Conservation (phyloP, 148 eudicot species). For the Limonium bicolor region DNA sequence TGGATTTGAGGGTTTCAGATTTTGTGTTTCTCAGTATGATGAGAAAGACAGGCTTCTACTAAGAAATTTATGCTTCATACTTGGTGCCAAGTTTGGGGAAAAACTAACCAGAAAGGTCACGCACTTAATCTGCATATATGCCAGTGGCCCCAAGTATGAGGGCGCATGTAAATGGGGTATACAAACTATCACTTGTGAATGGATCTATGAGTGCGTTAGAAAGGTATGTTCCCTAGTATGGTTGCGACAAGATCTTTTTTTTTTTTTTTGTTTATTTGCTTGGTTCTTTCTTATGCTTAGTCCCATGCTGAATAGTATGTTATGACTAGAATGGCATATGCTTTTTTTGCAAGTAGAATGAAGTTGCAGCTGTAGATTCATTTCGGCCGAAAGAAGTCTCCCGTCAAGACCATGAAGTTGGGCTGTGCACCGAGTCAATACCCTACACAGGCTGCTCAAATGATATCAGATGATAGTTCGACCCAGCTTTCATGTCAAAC, state of each 20-base stretch:
- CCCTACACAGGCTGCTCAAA: slow-evolving; percentile 58
- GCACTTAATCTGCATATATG: slow-evolving; percentile 72
- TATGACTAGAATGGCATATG: too few species aligned
- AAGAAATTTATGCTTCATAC: slow-evolving; percentile 74
- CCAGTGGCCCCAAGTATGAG: slow-evolving; percentile 67
- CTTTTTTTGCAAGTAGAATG: slow-evolving; percentile 30
- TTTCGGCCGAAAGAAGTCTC: slow-evolving; percentile 63
- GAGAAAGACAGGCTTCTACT: slow-evolving; percentile 65
- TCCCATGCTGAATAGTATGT: too few species aligned
- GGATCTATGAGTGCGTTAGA: slow-evolving; percentile 75
- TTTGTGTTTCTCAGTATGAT: slow-evolving; percentile 78
- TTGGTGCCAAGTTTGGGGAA: slow-evolving; percentile 61
- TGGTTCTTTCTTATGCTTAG: not conserved
- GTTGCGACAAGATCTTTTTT: too few species aligned
- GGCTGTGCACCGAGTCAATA: slow-evolving; percentile 68
- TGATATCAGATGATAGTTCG: slow-evolving; percentile 24
- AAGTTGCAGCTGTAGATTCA: slow-evolving; percentile 29
- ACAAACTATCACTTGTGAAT: slow-evolving; percentile 51
- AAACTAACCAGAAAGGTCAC: slow-evolving; percentile 62
- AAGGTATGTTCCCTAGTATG: slow-evolving; percentile 30
- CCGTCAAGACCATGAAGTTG: slow-evolving; percentile 44
- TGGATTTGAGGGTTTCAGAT: slow-evolving; percentile 40
- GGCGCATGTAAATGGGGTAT: slow-evolving; percentile 71
- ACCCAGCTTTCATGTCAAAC: slow-evolving; percentile 44
- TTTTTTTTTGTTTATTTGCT: not conserved